A percentile compares a stretch with the other conserved stretches of the same genome.
Conservation (phyloP, 345 rosid species). For the Erodium maritimum region DNA sequence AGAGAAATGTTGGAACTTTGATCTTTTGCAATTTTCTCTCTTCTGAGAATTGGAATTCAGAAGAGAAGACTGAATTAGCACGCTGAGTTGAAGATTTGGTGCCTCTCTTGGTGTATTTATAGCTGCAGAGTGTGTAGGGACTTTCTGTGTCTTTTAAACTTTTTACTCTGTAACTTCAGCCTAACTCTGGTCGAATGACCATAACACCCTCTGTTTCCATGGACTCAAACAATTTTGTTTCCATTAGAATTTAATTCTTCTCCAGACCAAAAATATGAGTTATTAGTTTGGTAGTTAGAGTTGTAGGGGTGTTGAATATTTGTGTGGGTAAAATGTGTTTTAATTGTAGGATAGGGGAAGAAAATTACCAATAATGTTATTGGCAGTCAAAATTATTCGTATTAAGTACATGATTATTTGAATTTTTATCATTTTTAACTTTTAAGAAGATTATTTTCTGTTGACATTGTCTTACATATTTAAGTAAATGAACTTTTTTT, state of each 20-base stretch:
- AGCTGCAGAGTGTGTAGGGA: slow-evolving; percentile 14
- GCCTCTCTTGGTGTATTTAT: slow-evolving; percentile 21
- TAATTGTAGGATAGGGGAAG: neutral
- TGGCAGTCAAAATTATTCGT: no score
- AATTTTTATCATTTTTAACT: no score
- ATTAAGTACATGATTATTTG: no score
- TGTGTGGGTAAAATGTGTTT: no score
- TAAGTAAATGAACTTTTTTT: no score
- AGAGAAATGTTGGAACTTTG: neutral
- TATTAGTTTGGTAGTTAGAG: neutral
- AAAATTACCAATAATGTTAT: no score
- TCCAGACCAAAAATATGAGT: neutral
- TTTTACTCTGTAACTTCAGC: neutral
- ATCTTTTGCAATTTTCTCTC: neutral
- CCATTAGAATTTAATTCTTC: neutral
- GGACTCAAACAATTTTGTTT: neutral
- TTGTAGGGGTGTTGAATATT: neutral
- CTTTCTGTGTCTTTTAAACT: slow-evolving; percentile 2
- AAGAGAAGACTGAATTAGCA: neutral
- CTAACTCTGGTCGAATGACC: neutral
- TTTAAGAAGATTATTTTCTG: no score
- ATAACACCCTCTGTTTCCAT: neutral
- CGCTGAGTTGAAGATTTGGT: slow-evolving; percentile 1
- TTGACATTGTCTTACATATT: no score
- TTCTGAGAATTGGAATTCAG: neutral